phyloP scores from a whole-genome alignment of 345 rosid genomes.

The Syzygium jambos region DNA sequence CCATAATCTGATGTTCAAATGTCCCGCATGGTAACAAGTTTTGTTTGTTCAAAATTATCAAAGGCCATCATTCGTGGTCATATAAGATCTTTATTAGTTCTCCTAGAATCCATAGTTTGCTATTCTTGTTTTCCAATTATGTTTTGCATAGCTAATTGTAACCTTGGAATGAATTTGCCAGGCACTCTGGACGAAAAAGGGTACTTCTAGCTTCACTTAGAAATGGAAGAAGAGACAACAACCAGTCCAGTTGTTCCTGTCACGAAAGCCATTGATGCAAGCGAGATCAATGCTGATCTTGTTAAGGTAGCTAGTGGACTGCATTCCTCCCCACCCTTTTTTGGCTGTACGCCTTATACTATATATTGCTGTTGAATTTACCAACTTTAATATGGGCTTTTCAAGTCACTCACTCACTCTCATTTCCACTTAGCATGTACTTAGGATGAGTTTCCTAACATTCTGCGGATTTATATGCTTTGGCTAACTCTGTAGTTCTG shows the following conservation, averaged over 20 bases:
- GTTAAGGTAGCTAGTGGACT: constrained; percentile 34
- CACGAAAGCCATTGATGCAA: constrained; percentile 28
- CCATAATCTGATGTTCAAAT: background rate
- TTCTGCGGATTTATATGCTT: background rate
- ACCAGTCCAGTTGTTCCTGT: constrained; percentile 46
- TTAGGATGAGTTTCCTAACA: background rate
- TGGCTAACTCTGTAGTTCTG: background rate
- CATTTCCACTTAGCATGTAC: background rate
- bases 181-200: background rate
- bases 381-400: background rate
- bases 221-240: constrained; percentile 57
- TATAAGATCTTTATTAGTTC: background rate
- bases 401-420: background rate
- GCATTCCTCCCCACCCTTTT: background rate
- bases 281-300: constrained; percentile 22
- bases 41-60: background rate
- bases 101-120: background rate
- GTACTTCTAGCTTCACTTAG: background rate
- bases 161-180: background rate
- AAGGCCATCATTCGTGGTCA: background rate
- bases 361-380: background rate
- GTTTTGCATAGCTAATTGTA: background rate
- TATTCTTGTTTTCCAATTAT: background rate
- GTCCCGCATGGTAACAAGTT: background rate
- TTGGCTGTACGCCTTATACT: background rate